phyloP scores from a whole-genome alignment of 225 moss, liverwort and hornwort genomes.

The Ulota crispa region DNA sequence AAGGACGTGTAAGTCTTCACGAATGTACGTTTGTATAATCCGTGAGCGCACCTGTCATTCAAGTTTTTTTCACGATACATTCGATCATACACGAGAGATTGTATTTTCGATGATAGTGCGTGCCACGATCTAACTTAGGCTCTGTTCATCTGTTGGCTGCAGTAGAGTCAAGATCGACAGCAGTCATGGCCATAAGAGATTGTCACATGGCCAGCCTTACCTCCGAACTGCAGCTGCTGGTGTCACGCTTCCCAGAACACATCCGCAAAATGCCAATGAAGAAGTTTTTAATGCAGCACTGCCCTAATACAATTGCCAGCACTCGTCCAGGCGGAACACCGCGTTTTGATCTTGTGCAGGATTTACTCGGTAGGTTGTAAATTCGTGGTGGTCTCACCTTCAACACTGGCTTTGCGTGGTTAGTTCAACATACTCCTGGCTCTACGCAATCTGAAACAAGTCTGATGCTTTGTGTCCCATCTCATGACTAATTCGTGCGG shows the following conservation, averaged over 20 bases:
- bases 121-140: background rate
- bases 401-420: constrained; percentile 2
- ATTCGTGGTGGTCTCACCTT: constrained; percentile 4
- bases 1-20: background rate
- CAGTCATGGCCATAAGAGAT: constrained; percentile 34
- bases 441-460: constrained; percentile 13
- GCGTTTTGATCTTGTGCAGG: constrained; percentile 14
- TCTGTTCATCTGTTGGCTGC: background rate
- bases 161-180: constrained; percentile 41
- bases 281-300: constrained; percentile 43
- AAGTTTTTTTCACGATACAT: background rate
- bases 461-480: background rate
- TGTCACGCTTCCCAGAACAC: constrained; percentile 31
- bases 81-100: background rate
- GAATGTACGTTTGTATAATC: background rate
- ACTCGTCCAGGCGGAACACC: constrained; percentile 28
- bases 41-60: background rate
- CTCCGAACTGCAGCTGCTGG: constrained; percentile 26
- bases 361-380: background rate
- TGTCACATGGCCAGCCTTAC: constrained; percentile 31
- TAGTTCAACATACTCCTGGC: constrained; percentile 16
- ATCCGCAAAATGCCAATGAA: constrained; percentile 53
- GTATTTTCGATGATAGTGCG: background rate
- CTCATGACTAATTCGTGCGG: background rate
- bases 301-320: constrained; percentile 21